Percentiles rank a stretch among this genome's conserved stretches.
phyloP scores from a whole-genome alignment of 371 early-diverging fungal genomes.

The Lichtheimia corymbifera region DNA sequence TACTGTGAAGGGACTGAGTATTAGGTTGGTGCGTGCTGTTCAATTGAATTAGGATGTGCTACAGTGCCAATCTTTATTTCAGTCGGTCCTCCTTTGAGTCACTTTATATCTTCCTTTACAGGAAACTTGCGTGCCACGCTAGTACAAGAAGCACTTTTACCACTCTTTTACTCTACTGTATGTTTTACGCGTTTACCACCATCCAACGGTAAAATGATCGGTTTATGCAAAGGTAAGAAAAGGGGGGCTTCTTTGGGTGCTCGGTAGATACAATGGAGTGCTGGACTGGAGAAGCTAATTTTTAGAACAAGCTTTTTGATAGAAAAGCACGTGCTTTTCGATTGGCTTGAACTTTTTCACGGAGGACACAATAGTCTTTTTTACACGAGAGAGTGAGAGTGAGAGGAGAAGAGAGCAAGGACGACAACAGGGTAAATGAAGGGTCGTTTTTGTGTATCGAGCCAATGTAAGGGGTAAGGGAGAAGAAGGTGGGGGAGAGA shows the following conservation, averaged over 20 bases:
- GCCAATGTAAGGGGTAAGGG: neutral
- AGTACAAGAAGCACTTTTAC: neutral
- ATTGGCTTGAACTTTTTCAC: neutral
- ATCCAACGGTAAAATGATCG: neutral
- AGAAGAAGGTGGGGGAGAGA: too few species aligned
- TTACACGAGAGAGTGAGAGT: neutral
- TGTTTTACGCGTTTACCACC: neutral
- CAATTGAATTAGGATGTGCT: conserved; percentile 2
- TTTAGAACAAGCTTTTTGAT: neutral
- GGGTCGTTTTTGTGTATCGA: neutral
- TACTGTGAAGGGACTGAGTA: neutral
- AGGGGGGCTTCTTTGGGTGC: neutral
- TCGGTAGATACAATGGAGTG: neutral
- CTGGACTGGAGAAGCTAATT: neutral
- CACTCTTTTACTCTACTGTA: neutral
- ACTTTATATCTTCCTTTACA: conserved; percentile 12
- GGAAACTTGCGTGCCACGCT: conserved; percentile 1
- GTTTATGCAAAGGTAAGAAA: neutral
- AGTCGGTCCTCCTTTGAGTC: conserved; percentile 7
- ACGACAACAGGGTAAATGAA: neutral
- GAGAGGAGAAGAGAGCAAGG: neutral
- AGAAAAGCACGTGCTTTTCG: neutral
- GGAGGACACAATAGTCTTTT: neutral
- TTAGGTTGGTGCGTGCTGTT: neutral
- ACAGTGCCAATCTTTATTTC: neutral